These are phyloP conservation scores for Paspalum vaginatum DNA, from an alignment of 176 grass and related monocot species.

Conservation along the genomic window DNA sequence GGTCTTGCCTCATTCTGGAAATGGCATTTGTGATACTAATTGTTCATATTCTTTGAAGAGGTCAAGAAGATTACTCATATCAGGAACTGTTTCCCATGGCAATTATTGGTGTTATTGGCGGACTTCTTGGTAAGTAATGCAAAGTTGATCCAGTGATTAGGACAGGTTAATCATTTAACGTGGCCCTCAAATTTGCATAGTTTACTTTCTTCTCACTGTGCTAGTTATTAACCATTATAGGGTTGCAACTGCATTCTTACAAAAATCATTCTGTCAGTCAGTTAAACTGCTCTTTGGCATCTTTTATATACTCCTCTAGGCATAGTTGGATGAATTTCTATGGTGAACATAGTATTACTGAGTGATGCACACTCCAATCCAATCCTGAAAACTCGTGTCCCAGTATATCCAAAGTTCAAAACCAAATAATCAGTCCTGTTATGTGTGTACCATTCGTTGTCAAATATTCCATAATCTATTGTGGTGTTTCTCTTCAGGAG, in stretches of 20 bases:
- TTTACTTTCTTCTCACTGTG: neutral
- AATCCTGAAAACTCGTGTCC: conserved; percentile 22
- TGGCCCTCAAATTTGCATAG: neutral
- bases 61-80: conserved; percentile 98
- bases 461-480: conserved; percentile 29
- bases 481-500: conserved; percentile 63
- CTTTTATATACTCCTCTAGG: conserved; percentile 3
- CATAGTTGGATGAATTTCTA: conserved; percentile 24
- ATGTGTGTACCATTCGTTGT: neutral
- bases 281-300: conserved; percentile 4
- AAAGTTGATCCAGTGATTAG: conserved; percentile 19
- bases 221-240: neutral
- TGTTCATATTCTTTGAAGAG: conserved; percentile 63
- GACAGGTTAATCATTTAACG: neutral
- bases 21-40: conserved; percentile 48
- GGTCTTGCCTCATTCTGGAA: conserved; percentile 4
- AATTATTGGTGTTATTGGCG: conserved; percentile 98
- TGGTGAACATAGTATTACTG: conserved; percentile 28
- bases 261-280: conserved; percentile 5
- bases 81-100: conserved; percentile 95
- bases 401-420: conserved; percentile 15
- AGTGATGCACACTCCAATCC: neutral
- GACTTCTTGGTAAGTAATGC: conserved; percentile 78
- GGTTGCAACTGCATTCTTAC: neutral
- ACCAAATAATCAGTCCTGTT: neutral